Evolutionary conservation across 345 rosid genomes (phyloP), one percentile per base, ranked within the genome.

Genomic region (Turritis glabra): DNA sequence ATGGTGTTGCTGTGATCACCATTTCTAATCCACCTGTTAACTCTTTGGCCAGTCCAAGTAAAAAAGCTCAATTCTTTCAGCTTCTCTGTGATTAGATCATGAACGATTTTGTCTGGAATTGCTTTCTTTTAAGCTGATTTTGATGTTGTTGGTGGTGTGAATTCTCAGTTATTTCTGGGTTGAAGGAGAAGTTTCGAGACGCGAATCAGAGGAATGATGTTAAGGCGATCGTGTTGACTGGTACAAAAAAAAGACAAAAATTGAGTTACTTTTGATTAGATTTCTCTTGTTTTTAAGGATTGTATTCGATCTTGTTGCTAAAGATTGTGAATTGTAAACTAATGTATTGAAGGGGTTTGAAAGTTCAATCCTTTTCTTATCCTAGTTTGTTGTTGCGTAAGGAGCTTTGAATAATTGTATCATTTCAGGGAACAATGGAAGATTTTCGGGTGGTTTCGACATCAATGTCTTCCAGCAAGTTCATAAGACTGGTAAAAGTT

Each of bases 1-100:
- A 91, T 67, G 98, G 96, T 79, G 97, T 94, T 64, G 97, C 98
- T 0, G 81, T 94, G 52, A 73, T 94, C 76, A 84, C 96, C 79
- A 85, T 94, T 73, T 82, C 80, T 35, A 90, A 94, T 78, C 98
- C 98, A 78, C 97, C 98, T n/a, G 98, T 94, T 59, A 94, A 91
- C 76, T 91, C 97, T 71, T 43, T 94, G 30, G 90, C 96, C 9
- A 69, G 88, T 74, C 85, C 91, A 59, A 81, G 98, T 94, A 72
- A 77, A 21, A 21, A 38, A 60, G 48, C 32, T 60, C 14, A 1
- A 6, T 8, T 15, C 3, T 17, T 47, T n/a, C 3, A n/a, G 26
- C 29, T 18, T 43, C 25, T 60, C 32, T 32, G 44, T 37, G 21
- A 29, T 43, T 56, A 37, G 51, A 67, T 67, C 41, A n/a, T 25